Base-by-base conservation (phyloP, 768 basidiomycete species). In the Mycena vulgaris region DNA sequence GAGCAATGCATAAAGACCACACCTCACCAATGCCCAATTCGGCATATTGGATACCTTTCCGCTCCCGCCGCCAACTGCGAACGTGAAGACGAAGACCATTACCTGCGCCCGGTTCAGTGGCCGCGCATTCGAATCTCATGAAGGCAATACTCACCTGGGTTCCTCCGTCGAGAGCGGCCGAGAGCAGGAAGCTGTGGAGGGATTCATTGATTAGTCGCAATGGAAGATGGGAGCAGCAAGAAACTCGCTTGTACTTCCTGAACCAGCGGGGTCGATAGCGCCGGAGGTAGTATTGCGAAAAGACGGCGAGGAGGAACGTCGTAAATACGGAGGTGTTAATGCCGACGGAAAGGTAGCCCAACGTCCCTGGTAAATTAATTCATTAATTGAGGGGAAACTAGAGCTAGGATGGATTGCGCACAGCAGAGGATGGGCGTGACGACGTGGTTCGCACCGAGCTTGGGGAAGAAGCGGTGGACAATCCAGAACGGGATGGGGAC, bases 401-500 rank as follows among this genome's bases (percentile, higher is more conserved):
- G 16, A 16, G 14, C 17, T 17, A 28, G 27, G 42, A 31, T 21
- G 4, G 1, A 59, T 65, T 83, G 82, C 40, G 68, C 75, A 52
- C 73, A 85, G 83, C 81, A 81, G 60, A 87, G 83, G 39, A 87
- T 75, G 0, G 86, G 86, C 4, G 86, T 88, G 73, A 85, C 83
- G 49, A 88, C 70, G 64, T 85, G 84, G 74, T 89, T 84, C 48
- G 84, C 73, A 23, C 84, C 76, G 40, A 86, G 72, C 66, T 83
- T 84, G 0, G 88, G 88, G 80, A 80, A 86, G 66, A 77, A 81
- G 42, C 79, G 78, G 74, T 88, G 80, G 19, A 74, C 68, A 61
- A 89, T 68, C 85, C 85, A 89, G 83, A 89, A 88, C 0, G 88
- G 88, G 25, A 89, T 73, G 2, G 88, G 88, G 8, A 87, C 82